A percentile compares a stretch with the other conserved stretches of the same genome.
phyloP scores from a whole-genome alignment of 1,284 basidiomycete species.

The Tilletia horrida region DNA sequence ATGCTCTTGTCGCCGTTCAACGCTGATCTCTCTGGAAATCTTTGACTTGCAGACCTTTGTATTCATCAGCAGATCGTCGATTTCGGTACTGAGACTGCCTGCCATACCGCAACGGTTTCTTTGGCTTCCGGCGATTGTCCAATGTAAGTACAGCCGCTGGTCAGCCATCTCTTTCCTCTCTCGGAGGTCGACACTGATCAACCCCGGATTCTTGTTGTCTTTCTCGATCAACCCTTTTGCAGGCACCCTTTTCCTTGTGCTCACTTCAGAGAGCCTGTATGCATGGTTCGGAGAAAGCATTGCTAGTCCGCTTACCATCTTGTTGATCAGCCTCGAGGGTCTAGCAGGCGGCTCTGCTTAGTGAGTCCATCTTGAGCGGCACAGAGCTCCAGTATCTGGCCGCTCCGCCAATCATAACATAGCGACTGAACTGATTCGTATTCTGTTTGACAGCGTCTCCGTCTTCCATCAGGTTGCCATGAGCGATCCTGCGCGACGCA shows the following conservation, averaged over 20 bases:
- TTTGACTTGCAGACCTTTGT: constrained; percentile 89
- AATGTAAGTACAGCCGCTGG: constrained; percentile 47
- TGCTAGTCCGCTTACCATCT: constrained; percentile 47
- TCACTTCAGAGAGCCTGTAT: constrained; percentile 63
- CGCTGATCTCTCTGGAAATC: constrained; percentile 49
- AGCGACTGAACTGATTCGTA: background rate
- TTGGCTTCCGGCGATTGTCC: constrained; percentile 69
- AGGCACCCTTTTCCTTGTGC: constrained; percentile 63
- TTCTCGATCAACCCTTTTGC: background rate
- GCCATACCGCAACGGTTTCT: constrained; percentile 72
- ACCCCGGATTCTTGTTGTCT: background rate
- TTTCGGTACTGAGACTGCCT: constrained; percentile 75
- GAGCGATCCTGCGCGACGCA: constrained; percentile 22
- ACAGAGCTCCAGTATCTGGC: too few relatives aligned
- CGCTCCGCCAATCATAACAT: too few relatives aligned
- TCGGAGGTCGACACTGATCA: too few relatives aligned
- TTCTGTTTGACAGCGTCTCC: constrained; percentile 18
- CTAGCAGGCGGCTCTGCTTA: constrained; percentile 39
- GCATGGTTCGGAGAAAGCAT: constrained; percentile 48
- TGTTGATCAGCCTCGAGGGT: constrained; percentile 49
- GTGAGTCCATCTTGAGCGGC: constrained; percentile 24
- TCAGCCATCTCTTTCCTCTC: background rate
- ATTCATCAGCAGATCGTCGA: constrained; percentile 88
- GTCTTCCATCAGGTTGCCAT: constrained; percentile 48
- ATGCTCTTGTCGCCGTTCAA: background rate